Conservation (phyloP, 106 monocot genomes). For the Amphibolis antarctica region DNA sequence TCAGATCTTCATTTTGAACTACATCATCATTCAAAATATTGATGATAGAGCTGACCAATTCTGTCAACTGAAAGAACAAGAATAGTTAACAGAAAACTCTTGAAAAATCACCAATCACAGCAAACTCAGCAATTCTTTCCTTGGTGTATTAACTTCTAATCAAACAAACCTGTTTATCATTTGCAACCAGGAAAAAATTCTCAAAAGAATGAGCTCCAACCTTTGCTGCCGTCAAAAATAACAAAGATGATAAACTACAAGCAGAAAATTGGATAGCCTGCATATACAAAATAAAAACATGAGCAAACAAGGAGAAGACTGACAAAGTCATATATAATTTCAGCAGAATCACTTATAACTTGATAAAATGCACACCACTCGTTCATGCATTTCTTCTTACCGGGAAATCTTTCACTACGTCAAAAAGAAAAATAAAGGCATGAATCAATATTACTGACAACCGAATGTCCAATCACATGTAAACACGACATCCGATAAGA, state of each 20-base stretch:
- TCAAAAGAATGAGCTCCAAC: conserved; percentile 33
- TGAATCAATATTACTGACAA: no score
- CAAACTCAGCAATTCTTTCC: no score
- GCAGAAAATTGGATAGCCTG: conserved; percentile 61
- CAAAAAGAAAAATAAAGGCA: no score
- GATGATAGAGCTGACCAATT: conserved; percentile 22
- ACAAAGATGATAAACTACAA: conserved; percentile 36
- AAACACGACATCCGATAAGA: no score
- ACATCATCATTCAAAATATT: conserved; percentile 31
- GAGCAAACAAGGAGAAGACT: background rate
- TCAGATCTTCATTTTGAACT: conserved; percentile 27
- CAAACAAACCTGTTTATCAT: conserved; percentile 37
- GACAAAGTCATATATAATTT: no score
- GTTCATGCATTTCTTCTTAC: no score
- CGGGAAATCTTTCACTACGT: no score
- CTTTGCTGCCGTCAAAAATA: conserved; percentile 35
- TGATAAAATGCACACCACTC: no score
- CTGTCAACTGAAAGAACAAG: conserved; percentile 27
- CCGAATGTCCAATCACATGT: no score
- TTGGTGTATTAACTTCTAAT: no score
- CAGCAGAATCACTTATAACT: no score
- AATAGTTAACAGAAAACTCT: background rate
- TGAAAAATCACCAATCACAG: no score
- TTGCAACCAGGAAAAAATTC: conserved; percentile 32
- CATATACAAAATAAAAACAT: background rate